A percentile compares a stretch with the other conserved stretches of the same genome.
These are phyloP conservation scores for Taphrina deformans DNA, from an alignment of 1,139 yeast genomes.

Conservation along the genomic window DNA sequence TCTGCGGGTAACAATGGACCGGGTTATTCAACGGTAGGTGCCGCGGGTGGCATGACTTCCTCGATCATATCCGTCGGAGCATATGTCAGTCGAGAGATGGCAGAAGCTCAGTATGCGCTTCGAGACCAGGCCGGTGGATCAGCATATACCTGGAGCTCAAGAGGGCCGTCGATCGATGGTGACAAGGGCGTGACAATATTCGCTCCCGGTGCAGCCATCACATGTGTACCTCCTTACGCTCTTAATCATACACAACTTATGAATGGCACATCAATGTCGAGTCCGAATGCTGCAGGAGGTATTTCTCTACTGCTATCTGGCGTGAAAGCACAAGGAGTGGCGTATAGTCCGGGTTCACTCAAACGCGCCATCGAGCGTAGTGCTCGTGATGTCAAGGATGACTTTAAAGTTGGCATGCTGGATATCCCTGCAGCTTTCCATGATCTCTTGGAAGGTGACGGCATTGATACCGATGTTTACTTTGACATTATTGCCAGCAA, in stretches of 20 bases:
- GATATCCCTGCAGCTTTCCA: slow-evolving; percentile 35
- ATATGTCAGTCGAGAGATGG: slow-evolving; percentile 36
- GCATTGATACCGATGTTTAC: slow-evolving; percentile 22
- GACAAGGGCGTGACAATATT: slow-evolving; percentile 36
- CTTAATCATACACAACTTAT: slow-evolving; percentile 36
- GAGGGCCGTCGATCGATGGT: slow-evolving; percentile 37
- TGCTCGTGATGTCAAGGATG: slow-evolving; percentile 32
- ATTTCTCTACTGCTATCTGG: slow-evolving; percentile 36
- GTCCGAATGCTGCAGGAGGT: slow-evolving; percentile 38
- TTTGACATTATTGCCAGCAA: slow-evolving; percentile 28
- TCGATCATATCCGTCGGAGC: slow-evolving; percentile 38
- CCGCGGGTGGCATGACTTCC: slow-evolving; percentile 37
- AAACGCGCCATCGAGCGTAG: slow-evolving; percentile 32
- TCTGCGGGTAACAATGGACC: slow-evolving; percentile 38
- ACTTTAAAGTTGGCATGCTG: slow-evolving; percentile 34
- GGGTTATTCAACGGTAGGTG: slow-evolving; percentile 36
- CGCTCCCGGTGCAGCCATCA: slow-evolving; percentile 38
- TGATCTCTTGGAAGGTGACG: slow-evolving; percentile 26
- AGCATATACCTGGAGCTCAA: slow-evolving; percentile 36
- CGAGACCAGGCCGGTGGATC: slow-evolving; percentile 33
- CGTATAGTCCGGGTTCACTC: slow-evolving; percentile 30
- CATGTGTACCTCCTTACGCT: slow-evolving; percentile 37
- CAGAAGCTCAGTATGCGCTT: slow-evolving; percentile 36
- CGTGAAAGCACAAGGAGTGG: slow-evolving; percentile 23
- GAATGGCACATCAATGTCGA: slow-evolving; percentile 38